Percentiles rank a stretch among this genome's conserved stretches.
Conservation (phyloP, 2,329 filamentous ascomycete genomes). For the Leptographium flavum region DNA sequence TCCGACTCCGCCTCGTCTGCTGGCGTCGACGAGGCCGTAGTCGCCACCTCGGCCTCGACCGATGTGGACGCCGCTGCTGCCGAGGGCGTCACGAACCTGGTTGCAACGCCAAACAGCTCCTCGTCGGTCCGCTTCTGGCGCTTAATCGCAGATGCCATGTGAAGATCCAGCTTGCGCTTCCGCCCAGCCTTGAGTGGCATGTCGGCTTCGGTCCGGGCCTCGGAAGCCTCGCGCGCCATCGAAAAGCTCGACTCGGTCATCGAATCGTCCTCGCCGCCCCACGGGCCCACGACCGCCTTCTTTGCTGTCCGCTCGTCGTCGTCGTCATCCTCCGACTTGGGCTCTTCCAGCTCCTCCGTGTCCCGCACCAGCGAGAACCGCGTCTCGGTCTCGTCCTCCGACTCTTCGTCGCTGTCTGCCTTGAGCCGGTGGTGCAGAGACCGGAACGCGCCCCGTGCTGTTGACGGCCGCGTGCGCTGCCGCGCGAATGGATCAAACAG, state of each 20-base stretch:
- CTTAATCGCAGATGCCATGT: slow-evolving; percentile 58
- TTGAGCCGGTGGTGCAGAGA: slow-evolving; percentile 71
- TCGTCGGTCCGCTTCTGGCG: slow-evolving; percentile 69
- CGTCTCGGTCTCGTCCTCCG: slow-evolving; percentile 63
- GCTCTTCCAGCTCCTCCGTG: slow-evolving; percentile 63
- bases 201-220: slow-evolving; percentile 13
- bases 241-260: slow-evolving; percentile 62
- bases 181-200: slow-evolving; percentile 27
- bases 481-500: slow-evolving; percentile 56
- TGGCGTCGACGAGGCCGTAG: slow-evolving; percentile 36
- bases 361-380: slow-evolving; percentile 50
- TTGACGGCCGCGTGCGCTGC: slow-evolving; percentile 30
- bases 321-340: slow-evolving; percentile 3
- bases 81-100: slow-evolving; percentile 26
- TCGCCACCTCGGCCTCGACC: slow-evolving; percentile 29
- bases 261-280: slow-evolving; percentile 45
- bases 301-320: slow-evolving; percentile 36
- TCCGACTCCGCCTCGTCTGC: slow-evolving; percentile 25
- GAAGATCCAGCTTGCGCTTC: slow-evolving; percentile 63
- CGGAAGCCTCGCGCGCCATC: not conserved
- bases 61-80: too few relatives aligned
- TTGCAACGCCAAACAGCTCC: slow-evolving; percentile 56
- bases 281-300: slow-evolving; percentile 33
- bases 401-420: slow-evolving; percentile 69
- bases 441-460: slow-evolving; percentile 49